A percentile compares a stretch with the other conserved stretches of the same genome.
These are phyloP conservation scores for Chytriomyces sp. DNA, from an alignment of 192 early-diverging fungal genomes.

Conservation along the genomic window DNA sequence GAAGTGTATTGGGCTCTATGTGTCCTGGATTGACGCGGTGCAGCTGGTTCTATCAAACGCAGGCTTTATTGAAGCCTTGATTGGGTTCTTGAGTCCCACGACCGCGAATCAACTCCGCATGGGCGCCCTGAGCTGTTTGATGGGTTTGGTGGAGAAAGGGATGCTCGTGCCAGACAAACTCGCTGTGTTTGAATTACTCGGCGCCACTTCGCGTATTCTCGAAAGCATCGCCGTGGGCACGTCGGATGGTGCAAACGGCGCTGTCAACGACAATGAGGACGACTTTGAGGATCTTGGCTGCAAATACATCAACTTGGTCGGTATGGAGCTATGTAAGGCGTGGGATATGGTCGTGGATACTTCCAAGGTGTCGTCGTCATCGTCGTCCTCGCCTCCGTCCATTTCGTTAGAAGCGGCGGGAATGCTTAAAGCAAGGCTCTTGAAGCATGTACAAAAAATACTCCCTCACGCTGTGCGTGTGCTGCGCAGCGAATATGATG, in stretches of 20 bases:
- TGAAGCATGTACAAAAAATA: constrained; percentile 43
- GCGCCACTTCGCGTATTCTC: constrained; percentile 37
- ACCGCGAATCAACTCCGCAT: constrained; percentile 53
- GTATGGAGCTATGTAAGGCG: constrained; percentile 70
- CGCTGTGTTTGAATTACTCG: constrained; percentile 75
- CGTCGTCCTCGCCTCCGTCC: background rate
- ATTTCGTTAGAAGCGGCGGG: constrained; percentile 54
- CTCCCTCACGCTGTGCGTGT: constrained; percentile 80
- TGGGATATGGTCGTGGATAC: constrained; percentile 51
- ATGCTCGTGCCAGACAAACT: constrained; percentile 92
- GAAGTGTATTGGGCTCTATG: constrained; percentile 80
- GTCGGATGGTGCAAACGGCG: background rate
- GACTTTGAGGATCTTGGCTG: constrained; percentile 71
- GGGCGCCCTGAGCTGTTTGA: constrained; percentile 80
- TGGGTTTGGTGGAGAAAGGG: constrained; percentile 86
- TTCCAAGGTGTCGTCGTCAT: constrained; percentile 39
- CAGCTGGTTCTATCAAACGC: constrained; percentile 80
- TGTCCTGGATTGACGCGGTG: constrained; percentile 91
- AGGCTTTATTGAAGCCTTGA: constrained; percentile 73
- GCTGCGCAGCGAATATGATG: constrained; percentile 80
- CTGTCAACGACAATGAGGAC: constrained; percentile 29
- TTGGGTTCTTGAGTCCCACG: constrained; percentile 61
- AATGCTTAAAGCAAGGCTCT: constrained; percentile 57
- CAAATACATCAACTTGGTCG: constrained; percentile 70
- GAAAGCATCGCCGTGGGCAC: background rate